A percentile compares a stretch with the other conserved stretches of the same genome.
phyloP scores from a whole-genome alignment of 805 yeast species.

The Cyberlindnera misumaiensis region DNA sequence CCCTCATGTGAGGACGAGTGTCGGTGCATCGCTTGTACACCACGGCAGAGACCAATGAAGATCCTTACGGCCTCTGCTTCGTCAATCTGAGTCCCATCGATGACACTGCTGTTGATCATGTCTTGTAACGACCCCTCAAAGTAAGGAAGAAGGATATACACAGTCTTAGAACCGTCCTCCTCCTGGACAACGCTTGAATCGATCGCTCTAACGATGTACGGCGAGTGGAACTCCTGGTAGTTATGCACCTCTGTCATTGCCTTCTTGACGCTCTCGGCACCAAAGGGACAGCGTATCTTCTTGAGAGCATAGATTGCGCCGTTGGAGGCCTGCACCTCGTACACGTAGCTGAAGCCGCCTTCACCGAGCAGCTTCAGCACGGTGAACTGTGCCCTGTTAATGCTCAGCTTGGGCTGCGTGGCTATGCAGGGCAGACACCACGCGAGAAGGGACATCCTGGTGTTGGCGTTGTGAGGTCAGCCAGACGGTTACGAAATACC shows the following conservation, averaged over 20 bases:
- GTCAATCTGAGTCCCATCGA: conserved; percentile 44
- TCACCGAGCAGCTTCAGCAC: conserved; percentile 77
- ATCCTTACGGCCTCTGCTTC: conserved; percentile 60
- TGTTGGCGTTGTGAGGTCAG: too few relatives aligned
- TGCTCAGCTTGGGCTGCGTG: conserved; percentile 47
- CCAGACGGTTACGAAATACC: too few relatives aligned
- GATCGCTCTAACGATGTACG: conserved; percentile 59
- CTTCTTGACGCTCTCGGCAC: conserved; percentile 62
- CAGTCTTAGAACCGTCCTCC: conserved; percentile 70
- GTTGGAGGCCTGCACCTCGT: conserved; percentile 52
- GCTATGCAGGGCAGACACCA: conserved; percentile 22
- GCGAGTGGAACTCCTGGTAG: conserved; percentile 62
- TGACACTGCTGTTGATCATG: conserved; percentile 55
- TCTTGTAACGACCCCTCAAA: conserved; percentile 73
- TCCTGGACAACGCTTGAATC: conserved; percentile 72
- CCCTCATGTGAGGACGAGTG: conserved; percentile 9
- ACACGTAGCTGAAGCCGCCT: conserved; percentile 85
- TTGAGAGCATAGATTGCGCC: conserved; percentile 65
- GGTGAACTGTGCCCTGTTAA: conserved; percentile 56
- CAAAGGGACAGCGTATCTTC: conserved; percentile 83
- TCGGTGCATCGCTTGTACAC: conserved; percentile 66
- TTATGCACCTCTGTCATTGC: conserved; percentile 77
- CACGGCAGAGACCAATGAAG: conserved; percentile 66
- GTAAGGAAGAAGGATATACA: conserved; percentile 75
- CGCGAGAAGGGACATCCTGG: conserved; percentile 11